Evolutionary conservation across 192 early-diverging fungal genomes (phyloP).

Genomic region (Linnemannia elongata): DNA sequence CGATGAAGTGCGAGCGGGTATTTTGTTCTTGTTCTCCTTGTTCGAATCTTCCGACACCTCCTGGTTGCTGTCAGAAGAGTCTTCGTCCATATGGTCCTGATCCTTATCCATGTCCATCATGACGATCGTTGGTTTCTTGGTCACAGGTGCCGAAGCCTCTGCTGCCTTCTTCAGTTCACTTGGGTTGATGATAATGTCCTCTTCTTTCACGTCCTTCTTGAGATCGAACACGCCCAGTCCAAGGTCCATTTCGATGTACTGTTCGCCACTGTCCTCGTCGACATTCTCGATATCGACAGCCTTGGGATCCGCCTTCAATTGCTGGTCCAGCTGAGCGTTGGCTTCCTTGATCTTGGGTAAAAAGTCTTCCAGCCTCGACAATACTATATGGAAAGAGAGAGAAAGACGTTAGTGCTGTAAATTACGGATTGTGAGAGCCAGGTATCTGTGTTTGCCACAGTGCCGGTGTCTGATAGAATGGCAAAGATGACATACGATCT

Average conservation of each 20-base stretch:
- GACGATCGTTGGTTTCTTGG: conserved; percentile 34
- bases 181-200: conserved; percentile 50
- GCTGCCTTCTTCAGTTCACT: conserved; percentile 7
- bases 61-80: conserved; percentile 20
- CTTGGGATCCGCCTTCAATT: conserved; percentile 57
- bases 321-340: conserved; percentile 56
- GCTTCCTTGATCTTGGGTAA: conserved; percentile 59
- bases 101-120: conserved; percentile 54
- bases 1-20: conserved; percentile 4
- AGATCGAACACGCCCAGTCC: conserved; percentile 65
- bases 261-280: conserved; percentile 61
- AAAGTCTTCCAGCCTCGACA: conserved; percentile 65
- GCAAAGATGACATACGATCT: conserved; percentile 33
- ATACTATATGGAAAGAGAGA: conserved; percentile 23
- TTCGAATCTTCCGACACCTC: conserved; percentile 4
- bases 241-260: conserved; percentile 70
- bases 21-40: conserved; percentile 25
- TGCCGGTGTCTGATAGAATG: not conserved
- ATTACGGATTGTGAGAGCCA: not conserved
- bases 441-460: not conserved
- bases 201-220: conserved; percentile 53
- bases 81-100: not conserved
- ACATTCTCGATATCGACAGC: conserved; percentile 69
- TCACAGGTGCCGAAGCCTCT: not conserved
- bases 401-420: not conserved